Base-by-base conservation (phyloP, 108 stramenopile species). In the Nannochloropsis gaditana region DNA sequence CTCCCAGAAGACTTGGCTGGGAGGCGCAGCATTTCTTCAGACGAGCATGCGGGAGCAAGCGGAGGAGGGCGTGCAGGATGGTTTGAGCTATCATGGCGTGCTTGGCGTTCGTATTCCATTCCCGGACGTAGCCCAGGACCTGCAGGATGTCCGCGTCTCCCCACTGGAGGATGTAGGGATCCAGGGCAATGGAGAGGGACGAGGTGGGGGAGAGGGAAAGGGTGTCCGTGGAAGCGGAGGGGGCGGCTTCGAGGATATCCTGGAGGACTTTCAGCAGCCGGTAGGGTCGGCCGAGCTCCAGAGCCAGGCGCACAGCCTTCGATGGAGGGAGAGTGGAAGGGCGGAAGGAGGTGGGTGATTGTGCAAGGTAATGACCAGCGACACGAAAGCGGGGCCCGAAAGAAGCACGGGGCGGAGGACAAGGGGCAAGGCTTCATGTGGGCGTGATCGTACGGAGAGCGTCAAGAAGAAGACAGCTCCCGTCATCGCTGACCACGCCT, bases 211-310 rank as follows among this genome's bases (percentile, higher is more conserved):
- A 86, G 50, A 9, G 88, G 73, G 83, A 93, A 94, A 45, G 89
- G 91, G 84, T 95, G 95, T 11, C 93, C 86, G 79, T 96, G 90
- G 44, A 93, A 89, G 43, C 86, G 93, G 43, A 96, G 84, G 83
- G 84, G 84, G 44, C 79, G 84, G 79, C 83, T 44, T 43, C 59
- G 79, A 45, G 42, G 45, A 44, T 82, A 44, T 43, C 79, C 80
- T 80, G 83, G 79, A 11, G 42, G 81, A 87, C 91, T 84, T 91
- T 94, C 82, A 95, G 84, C 41, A 93, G 93, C 85, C 94, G 95
- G 31, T 87, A 85, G n/a, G 94, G 96, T 83, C 93, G 95, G 84
- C 95, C 93, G 9, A 93, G 87, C 80, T 94, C 92, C 9, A 97
- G 88, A 41, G 95, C 93, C 84, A 95, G 89, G 9, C 93, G 92